Base-by-base conservation (phyloP, 1,284 basidiomycete genomes). In the Leccinum holopus region DNA sequence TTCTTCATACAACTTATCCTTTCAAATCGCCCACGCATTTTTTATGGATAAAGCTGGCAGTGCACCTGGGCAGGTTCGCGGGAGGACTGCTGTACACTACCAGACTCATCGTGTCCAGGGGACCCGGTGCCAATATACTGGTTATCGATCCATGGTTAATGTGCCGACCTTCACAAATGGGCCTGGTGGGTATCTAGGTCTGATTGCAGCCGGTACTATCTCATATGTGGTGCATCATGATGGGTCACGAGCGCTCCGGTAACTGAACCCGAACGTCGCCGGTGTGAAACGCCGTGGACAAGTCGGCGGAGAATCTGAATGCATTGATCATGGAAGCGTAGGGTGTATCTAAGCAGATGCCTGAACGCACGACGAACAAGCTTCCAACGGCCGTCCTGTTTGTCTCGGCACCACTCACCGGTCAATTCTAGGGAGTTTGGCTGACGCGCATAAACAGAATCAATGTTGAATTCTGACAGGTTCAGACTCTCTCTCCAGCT, bases 251-350 rank as follows among this genome's bases (percentile, higher is more conserved):
- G 14, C 25, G 21, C 12, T 11, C 35, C 58, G 28, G 11, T 18
- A 30, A 32, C 28, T 9, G 47, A 10, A n/a, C 49, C 5, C 32
- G 53, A 11, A 41, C 25, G 41, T 16, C 3, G n/a, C 25, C 16
- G 5, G 21, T 3, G 25, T 21, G n/a, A 28, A 25, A 41, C 33
- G 25, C 44, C 63, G n/a, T 21, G 28, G 28, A 10, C 53, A 37
- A 39, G 52, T 18, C 32, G 3, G 32, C 10, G 18, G 25, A 8
- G 47, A 9, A 35, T 47, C 14, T 9, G 32, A 51, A 30, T 7
- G 14, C 18, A 30, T 28, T 11, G 41, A 65, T 61, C 18, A 67
- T 60, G 39, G 58, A 16, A 53, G 58, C 47, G 62, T 47, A 41
- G 49, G 44, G 30, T 32, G 52, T 25, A 18, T 28, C 35, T 41